phyloP scores from a whole-genome alignment of 192 early-diverging fungal species.

The Phlyctochytrium arcticum region DNA sequence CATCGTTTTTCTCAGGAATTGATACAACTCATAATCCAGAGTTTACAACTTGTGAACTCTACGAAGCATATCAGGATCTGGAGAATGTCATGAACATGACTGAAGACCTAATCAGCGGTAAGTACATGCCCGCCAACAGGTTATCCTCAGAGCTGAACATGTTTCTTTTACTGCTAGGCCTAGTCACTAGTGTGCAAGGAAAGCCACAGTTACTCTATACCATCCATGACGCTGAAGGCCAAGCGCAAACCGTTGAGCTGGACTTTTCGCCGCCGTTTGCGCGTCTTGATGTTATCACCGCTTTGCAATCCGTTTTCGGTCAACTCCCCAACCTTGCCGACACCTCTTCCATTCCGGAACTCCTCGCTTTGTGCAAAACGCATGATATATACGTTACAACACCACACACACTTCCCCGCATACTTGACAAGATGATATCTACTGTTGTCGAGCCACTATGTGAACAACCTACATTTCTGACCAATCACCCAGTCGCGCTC shows the following conservation, averaged over 20 bases:
- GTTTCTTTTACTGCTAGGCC: neutral
- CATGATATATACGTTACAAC: conserved; percentile 33
- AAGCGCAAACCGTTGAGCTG: conserved; percentile 12
- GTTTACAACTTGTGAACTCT: conserved; percentile 88
- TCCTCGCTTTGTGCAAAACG: conserved; percentile 30
- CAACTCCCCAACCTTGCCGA: conserved; percentile 10
- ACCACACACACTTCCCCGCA: conserved; percentile 62
- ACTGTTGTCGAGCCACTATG: conserved; percentile 73
- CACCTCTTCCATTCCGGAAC: conserved; percentile 22
- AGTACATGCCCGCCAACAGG: neutral
- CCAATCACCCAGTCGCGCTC: conserved; percentile 72
- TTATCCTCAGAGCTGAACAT: neutral
- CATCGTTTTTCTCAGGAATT: conserved; percentile 47
- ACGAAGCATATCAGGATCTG: conserved; percentile 72
- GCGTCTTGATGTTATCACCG: conserved; percentile 24
- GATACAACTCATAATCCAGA: conserved; percentile 87
- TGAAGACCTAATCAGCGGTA: conserved; percentile 58
- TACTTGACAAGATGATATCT: conserved; percentile 71
- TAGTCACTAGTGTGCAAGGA: neutral
- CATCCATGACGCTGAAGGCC: neutral
- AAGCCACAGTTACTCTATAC: neutral
- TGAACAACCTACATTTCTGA: conserved; percentile 76
- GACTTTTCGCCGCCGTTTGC: conserved; percentile 25
- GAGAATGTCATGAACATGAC: conserved; percentile 66
- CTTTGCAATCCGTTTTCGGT: conserved; percentile 19